Base-by-base conservation (phyloP, 106 monocot genomes). In the Amphibolis antarctica region DNA sequence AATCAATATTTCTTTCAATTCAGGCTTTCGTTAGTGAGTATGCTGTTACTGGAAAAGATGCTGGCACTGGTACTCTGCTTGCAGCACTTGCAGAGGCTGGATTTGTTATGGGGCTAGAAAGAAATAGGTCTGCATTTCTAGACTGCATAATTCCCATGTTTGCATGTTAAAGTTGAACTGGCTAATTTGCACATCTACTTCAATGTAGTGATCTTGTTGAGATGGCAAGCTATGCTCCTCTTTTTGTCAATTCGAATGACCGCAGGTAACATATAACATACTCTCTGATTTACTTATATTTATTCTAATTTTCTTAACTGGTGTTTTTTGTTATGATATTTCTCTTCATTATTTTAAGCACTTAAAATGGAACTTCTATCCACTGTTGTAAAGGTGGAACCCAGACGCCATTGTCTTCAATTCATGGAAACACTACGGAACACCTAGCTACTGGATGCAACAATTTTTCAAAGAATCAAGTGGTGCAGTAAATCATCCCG, bases 11-110 rank as follows among this genome's bases (percentile, higher is more conserved):
- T 12, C 51, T 49, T 28, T 12, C 17, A 27, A 50, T 70, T 20
- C 69, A 98, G 98, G 98, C 83, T 46, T 91, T 99, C 78, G 88
- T 99, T 71, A 99, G 98, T 69, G 98, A 99, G 71, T 99, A 99
- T 83, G 98, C 98, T 52, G 98, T 92, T 42, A 89, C 84, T 42
- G 86, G 86, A 64, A 71, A 71, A 22, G 96, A 91, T 87, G 91
- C 91, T 68, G 98, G 98, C 59, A 76, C 62, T 52, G 98, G 98
- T 61, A 91, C 82, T 64, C 73, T 99, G 42, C 47, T 91, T 26
- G 91, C 98, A 57, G 87, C 91, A 66, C 65, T 99, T 58, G 98
- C 69, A 43, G 88, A 99, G 88, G 98, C 91, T 56, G 87, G 60
- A 25, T 99, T 99, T 59, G 91, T 99, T 73, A 85, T 99, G 62